phyloP scores from a whole-genome alignment of 768 basidiomycete species.

The Phaffia australis region DNA sequence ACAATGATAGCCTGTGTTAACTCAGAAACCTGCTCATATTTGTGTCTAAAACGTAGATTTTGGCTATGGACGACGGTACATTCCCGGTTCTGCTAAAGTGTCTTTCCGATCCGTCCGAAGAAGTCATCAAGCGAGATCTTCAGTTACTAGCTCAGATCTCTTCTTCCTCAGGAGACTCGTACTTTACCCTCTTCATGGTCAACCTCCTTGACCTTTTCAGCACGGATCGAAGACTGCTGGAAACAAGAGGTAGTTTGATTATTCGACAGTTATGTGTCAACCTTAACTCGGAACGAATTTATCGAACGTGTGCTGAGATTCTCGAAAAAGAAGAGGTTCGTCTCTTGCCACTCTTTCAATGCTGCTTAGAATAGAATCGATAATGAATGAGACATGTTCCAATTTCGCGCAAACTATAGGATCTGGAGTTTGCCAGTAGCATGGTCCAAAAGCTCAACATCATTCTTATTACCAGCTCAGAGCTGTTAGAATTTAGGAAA shows the following conservation, averaged over 20 bases:
- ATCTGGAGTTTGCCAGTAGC: slow-evolving; percentile 92
- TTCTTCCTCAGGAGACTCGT: slow-evolving; percentile 88
- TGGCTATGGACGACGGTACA: slow-evolving; percentile 92
- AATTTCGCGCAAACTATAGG: slow-evolving; percentile 44
- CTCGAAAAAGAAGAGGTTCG: slow-evolving; percentile 92
- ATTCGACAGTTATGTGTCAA: slow-evolving; percentile 88
- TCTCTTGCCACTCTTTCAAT: not conserved
- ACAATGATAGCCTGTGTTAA: not conserved
- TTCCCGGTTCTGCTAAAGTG: slow-evolving; percentile 93
- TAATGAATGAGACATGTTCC: not conserved
- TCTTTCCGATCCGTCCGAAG: slow-evolving; percentile 89
- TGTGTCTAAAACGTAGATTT: slow-evolving; percentile 52
- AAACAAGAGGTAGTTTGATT: slow-evolving; percentile 86
- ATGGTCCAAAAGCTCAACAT: slow-evolving; percentile 96
- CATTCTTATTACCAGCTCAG: slow-evolving; percentile 90
- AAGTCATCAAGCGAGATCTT: slow-evolving; percentile 93
- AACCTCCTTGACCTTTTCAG: slow-evolving; percentile 90
- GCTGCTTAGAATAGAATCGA: not conserved
- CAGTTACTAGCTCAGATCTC: slow-evolving; percentile 86
- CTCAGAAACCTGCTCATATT: not conserved
- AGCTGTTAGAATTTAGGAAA: slow-evolving; percentile 87
- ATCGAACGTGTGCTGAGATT: slow-evolving; percentile 90
- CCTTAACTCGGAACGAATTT: slow-evolving; percentile 89
- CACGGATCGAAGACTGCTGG: slow-evolving; percentile 79
- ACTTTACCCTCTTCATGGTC: slow-evolving; percentile 91